Conservation (phyloP, 495 filamentous ascomycete genomes). For the Apiosordaria backusii region DNA sequence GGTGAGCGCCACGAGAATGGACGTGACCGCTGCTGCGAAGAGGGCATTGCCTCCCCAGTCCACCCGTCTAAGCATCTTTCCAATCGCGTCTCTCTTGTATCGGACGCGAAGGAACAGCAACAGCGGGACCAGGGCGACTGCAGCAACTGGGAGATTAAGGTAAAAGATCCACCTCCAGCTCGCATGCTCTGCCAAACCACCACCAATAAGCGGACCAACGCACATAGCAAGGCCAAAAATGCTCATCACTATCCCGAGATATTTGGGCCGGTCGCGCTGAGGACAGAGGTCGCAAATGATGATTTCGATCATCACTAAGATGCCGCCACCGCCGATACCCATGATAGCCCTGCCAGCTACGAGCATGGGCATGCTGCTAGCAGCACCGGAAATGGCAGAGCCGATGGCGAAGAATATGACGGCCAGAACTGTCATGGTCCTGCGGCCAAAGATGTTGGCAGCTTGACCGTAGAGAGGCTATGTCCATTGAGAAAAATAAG, state of each 20-base stretch:
- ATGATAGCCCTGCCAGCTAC: constrained; percentile 71
- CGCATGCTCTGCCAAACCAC: constrained; percentile 54
- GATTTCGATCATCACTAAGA: constrained; percentile 69
- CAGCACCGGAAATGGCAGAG: constrained; percentile 38
- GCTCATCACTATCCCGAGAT: constrained; percentile 29
- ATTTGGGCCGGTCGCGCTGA: constrained; percentile 59
- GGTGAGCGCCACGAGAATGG: constrained; percentile 29
- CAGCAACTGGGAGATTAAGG: constrained; percentile 35
- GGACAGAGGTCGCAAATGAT: constrained; percentile 65
- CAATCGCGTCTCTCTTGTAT: constrained; percentile 16
- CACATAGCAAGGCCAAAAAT: constrained; percentile 63
- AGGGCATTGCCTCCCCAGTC: constrained; percentile 33
- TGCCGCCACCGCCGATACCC: constrained; percentile 72
- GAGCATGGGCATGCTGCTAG: constrained; percentile 51
- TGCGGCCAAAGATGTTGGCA: constrained; percentile 23
- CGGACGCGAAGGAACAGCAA: constrained; percentile 34
- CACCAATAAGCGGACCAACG: constrained; percentile 70
- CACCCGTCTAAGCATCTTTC: constrained; percentile 26
- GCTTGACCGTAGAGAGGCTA: constrained; percentile 21
- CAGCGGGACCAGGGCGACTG: constrained; percentile 24
- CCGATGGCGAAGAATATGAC: constrained; percentile 42
- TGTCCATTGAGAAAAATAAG: background rate
- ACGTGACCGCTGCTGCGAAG: constrained; percentile 25
- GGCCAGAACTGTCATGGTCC: constrained; percentile 14
- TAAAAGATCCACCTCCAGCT: constrained; percentile 42